Base-by-base conservation (phyloP, 495 filamentous ascomycete species). In the Aspergillus bertholletiae region DNA sequence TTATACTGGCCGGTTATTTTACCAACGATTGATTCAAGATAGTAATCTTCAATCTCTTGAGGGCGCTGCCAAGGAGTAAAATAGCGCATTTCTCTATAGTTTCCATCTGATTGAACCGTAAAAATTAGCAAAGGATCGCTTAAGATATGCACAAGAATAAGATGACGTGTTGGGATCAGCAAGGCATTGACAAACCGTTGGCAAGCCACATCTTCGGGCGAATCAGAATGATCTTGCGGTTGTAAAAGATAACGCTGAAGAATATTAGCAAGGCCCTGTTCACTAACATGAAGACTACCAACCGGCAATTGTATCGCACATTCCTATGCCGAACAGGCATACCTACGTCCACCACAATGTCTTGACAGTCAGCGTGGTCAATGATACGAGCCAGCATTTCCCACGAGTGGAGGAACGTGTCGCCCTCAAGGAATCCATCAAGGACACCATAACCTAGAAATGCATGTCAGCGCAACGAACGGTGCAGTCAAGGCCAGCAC, bases 171-270 rank as follows among this genome's bases (percentile, higher is more conserved):
- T 1, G 13, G 1, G 27, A 32, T 3, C 9, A 32, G 13, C 2
- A 3, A 9, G 22, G 43, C 46, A 34, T 17, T 7, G 26, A 65
- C 69, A 1, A 46, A 74, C 91, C 88, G 51, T 89, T 87, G 45
- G 92, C 91, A 15, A 96, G 82, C 63, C 76, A 90, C 66, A 93
- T 78, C 70, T 96, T 96, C 0, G 91, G 92, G 17, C 91, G 77
- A 53, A 96, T 89, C 39, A 89, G 72, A 37, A 89, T 66, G 24
- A 92, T 86, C 70, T 84, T 83, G 23, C 79, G 73, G 59, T 91
- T 82, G 54, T 84, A 77, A 61, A 73, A 77, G 49, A 94, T 83
- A 18, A 89, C 76, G 3, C 70, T 18, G 13, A 6, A 17, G 4
- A 9, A 11, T 30, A 27, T 48, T 48, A 48, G 26, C 15, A 50